Evolutionary conservation across 495 filamentous ascomycete genomes (phyloP), one percentile per base, ranked within the genome.

Genomic region (Baudoinia panamericana): DNA sequence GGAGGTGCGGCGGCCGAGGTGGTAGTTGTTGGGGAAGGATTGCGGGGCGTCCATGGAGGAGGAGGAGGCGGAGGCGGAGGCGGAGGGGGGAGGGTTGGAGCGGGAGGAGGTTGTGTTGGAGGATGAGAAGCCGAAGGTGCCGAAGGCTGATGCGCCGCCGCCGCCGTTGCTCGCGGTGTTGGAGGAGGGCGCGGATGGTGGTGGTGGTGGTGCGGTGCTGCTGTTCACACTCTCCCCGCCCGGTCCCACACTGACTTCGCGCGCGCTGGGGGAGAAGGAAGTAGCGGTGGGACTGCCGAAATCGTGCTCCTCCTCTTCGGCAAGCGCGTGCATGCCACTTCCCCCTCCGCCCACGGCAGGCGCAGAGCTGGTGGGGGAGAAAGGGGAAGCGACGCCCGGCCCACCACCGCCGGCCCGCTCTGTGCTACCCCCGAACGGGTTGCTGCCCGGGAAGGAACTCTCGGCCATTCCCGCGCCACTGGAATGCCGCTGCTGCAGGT

Each of bases 11-110:
- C 90, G 82, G 53, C 72, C 80, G 67, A 94, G 75, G 56, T 87
- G 88, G 62, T 95, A 97, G 56, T 95, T 87, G 46, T 72, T 80
- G 30, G 92, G 92, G 53, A 94, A 85, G 41, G 79, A 81, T 34
- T 83, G 75, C 22, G 47, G 41, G 11, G 23, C 17, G 1, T 46
- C 46, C 46, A 49, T 49, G 4, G 46, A 34, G 39, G 45, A 39
- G 10, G 40, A 13, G 9, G 52, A 35, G 4, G 46, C 37, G 39
- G 45, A 39, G 10, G 40, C 17, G 9, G 52, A 35, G 0, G 45
- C 39, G 5, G 54, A 49, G 0, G 48, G 40, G 32, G 43, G 29
- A 26, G 43, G 45, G 19, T 48, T 30, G 36, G 28, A 28, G 44
- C 40, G 36, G 12, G 35, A 13, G 15, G 35, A 12, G n/a, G 16